A percentile compares a stretch with the other conserved stretches of the same genome.
phyloP scores from a whole-genome alignment of 495 filamentous ascomycete species.

The Xylaria grammica region DNA sequence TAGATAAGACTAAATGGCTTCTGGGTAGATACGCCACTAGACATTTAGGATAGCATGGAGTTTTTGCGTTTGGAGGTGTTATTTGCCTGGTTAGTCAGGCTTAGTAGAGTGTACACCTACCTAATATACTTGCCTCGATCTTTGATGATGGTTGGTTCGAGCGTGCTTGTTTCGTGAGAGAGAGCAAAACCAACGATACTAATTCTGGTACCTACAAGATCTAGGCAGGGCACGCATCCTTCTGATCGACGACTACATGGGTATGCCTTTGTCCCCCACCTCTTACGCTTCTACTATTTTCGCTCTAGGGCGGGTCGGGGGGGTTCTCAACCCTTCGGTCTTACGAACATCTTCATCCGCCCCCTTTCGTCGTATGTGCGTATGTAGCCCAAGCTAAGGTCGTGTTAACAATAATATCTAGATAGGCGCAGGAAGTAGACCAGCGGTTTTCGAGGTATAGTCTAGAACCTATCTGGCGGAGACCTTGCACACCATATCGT shows the following conservation, averaged over 20 bases:
- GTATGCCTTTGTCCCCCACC: too few relatives aligned
- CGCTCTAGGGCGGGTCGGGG: too few relatives aligned
- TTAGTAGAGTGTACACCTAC: background rate
- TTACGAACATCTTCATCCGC: background rate
- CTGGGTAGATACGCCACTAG: constrained; percentile 20
- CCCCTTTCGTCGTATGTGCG: too few relatives aligned
- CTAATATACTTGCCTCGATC: background rate
- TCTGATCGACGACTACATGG: too few relatives aligned
- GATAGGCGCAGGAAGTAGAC: too few relatives aligned
- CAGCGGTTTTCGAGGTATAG: background rate
- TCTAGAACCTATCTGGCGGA: too few relatives aligned
- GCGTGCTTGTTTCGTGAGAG: too few relatives aligned
- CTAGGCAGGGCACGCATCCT: background rate
- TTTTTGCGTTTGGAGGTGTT: constrained; percentile 31
- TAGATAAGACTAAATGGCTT: constrained; percentile 18
- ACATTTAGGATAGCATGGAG: constrained; percentile 33
- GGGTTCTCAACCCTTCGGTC: background rate
- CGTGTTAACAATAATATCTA: too few relatives aligned
- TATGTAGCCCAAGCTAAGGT: too few relatives aligned
- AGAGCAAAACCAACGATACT: too few relatives aligned
- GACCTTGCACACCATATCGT: background rate
- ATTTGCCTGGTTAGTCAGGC: constrained; percentile 3
- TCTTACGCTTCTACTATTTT: too few relatives aligned
- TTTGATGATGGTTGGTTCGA: background rate
- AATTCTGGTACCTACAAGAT: too few relatives aligned